Base-by-base conservation (phyloP, 257 asterid species). In the Verbascum thapsus region DNA sequence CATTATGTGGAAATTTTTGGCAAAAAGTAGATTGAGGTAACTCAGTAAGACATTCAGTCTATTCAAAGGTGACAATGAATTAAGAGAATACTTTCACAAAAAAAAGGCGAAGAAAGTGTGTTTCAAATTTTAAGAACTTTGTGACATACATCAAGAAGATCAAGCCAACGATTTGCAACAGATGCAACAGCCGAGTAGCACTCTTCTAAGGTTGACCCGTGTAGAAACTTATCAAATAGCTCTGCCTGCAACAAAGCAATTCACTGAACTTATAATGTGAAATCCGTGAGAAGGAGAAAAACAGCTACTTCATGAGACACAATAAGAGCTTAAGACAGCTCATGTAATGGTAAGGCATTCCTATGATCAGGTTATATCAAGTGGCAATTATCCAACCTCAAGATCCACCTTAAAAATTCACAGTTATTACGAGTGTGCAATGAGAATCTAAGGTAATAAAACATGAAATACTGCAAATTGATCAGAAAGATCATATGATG, bases 111-210 rank as follows among this genome's bases (percentile, higher is more conserved):
- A 20, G 22, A n/a, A 72, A 66, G 32, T 20, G 58, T 2, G 54
- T 48, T 69, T 32, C 22, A 68, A 55, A 60, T 66, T 53, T 60
- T 56, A 55, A 53, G 57, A 74, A 66, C 65, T 48, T 22, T 58
- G 64, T 39, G 41, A 67, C 99, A 11, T 79, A 92, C 99, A 74
- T 92, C 99, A 61, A 92, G 99, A 80, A 92, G 88, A 77, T 92
- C 99, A 70, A 92, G 99, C 99, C 99, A 92, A 52, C 91, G 86
- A 68, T 92, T 83, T 64, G 99, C 99, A 63, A 92, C 96, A 73
- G 97, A 68, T 72, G 99, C 99, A 66, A 92, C 99, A 41, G 88
- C 86, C 55, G 95, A 78, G 76, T 92, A 92, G 75, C 99, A 92
- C 72, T 85, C 99, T 76, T 85, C 95, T 50, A 92, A 45, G 34